Evolutionary conservation across 495 filamentous ascomycete species (phyloP).

Genomic region (Cercophora newfieldiana): DNA sequence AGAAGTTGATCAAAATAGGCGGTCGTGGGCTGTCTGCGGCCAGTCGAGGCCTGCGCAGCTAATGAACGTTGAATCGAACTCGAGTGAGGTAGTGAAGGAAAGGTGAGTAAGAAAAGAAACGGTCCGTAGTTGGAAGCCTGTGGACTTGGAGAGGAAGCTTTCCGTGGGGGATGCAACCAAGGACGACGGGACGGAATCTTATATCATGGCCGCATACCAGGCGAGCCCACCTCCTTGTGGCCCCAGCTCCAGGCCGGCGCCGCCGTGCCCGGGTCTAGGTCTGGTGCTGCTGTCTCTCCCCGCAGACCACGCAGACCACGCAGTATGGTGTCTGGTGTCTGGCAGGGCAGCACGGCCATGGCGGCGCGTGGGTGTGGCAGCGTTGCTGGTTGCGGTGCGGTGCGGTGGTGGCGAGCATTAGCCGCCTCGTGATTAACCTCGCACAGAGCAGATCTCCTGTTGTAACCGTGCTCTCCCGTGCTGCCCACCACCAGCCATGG

Average conservation of each 20-base stretch:
- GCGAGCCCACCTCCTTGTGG: neutral
- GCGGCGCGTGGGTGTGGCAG: constrained; percentile 4
- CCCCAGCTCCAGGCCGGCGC: neutral
- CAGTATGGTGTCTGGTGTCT: too few species aligned
- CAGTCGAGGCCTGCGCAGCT: constrained; percentile 19
- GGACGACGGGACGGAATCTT: constrained; percentile 25
- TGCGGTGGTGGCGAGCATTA: constrained; percentile 28
- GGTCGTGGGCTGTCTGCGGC: constrained; percentile 12
- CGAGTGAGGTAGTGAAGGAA: constrained; percentile 19
- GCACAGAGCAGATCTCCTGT: constrained; percentile 7
- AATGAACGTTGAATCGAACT: constrained; percentile 19
- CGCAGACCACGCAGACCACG: too few species aligned
- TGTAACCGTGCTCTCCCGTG: constrained; percentile 6
- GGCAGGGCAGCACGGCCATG: constrained; percentile 15
- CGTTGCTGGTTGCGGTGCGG: constrained; percentile 2
- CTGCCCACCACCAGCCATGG: neutral
- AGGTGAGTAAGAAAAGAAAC: constrained; percentile 10
- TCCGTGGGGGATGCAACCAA: constrained; percentile 21
- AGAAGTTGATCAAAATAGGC: neutral
- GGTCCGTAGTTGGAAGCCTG: constrained; percentile 5
- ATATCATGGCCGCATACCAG: constrained; percentile 22
- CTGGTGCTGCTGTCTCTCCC: constrained; percentile 24
- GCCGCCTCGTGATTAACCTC: constrained; percentile 27
- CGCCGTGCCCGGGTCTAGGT: constrained; percentile 22
- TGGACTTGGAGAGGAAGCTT: constrained; percentile 16